Conservation (phyloP, 2,329 filamentous ascomycete genomes). For the Zymoseptoria pseudotritici region DNA sequence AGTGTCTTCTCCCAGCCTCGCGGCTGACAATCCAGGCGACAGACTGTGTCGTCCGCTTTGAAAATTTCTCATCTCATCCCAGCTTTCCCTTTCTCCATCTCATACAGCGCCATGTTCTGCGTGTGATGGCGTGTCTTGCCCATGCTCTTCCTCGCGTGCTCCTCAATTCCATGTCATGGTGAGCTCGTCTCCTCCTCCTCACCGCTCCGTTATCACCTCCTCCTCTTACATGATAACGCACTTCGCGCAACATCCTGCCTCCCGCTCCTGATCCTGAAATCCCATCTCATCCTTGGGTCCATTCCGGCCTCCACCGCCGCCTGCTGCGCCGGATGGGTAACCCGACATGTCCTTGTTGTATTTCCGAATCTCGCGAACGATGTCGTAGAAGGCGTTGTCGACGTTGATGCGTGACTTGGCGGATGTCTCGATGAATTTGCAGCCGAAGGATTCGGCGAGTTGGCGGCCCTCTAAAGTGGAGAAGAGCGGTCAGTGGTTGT, state of each 20-base stretch:
- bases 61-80: neutral
- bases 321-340: constrained; percentile 58
- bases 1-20: neutral
- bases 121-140: neutral
- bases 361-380: constrained; percentile 92
- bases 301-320: constrained; percentile 43
- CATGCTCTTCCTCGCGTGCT: neutral
- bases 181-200: neutral
- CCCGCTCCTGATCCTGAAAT: constrained; percentile 60
- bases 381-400: constrained; percentile 96
- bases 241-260: constrained; percentile 70
- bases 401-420: constrained; percentile 98
- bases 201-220: neutral
- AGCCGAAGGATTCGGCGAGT: constrained; percentile 78
- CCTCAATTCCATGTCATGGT: neutral
- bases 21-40: neutral
- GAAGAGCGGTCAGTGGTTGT: neutral
- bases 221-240: constrained; percentile 74
- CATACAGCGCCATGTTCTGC: neutral
- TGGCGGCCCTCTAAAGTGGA: constrained; percentile 69
- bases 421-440: constrained; percentile 98
- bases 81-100: neutral
- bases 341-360: constrained; percentile 98
- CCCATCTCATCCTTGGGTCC: constrained; percentile 61
- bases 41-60: neutral